Evolutionary conservation across 225 moss, liverwort and hornwort species (phyloP).

Genomic region (Marchantia paleacea): DNA sequence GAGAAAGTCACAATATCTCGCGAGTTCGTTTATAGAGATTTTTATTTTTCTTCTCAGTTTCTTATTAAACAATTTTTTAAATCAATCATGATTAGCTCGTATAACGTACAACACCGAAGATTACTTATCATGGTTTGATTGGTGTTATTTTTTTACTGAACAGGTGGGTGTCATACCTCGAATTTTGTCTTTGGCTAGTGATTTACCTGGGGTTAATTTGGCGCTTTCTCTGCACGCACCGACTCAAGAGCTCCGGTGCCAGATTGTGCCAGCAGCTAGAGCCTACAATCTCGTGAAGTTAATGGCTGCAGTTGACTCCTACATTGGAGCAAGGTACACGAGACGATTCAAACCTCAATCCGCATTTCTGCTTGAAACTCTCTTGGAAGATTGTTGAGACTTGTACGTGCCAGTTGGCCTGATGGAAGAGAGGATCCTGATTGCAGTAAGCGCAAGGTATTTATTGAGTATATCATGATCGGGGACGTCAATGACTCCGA

Average conservation of each 20-base stretch:
- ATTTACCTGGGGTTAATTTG: constrained; percentile 90
- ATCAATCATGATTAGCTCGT: no score
- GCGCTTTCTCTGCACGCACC: constrained; percentile 96
- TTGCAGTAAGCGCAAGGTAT: constrained; percentile 75
- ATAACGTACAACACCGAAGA: no score
- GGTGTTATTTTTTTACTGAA: constrained; percentile 26
- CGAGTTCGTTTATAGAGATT: no score
- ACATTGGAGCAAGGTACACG: constrained; percentile 64
- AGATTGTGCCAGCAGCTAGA: constrained; percentile 85
- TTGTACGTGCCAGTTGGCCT: constrained; percentile 1
- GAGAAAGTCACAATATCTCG: no score
- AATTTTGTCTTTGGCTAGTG: constrained; percentile 66
- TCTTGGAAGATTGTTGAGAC: background rate
- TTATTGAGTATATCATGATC: constrained; percentile 97
- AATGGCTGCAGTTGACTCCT: constrained; percentile 68
- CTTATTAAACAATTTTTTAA: no score
- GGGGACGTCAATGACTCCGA: constrained; percentile 86
- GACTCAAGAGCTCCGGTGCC: constrained; percentile 82
- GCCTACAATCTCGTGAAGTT: constrained; percentile 81
- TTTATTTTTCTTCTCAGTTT: no score
- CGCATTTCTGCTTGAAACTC: background rate
- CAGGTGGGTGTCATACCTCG: constrained; percentile 93
- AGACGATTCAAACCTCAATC: background rate
- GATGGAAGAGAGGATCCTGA: background rate
- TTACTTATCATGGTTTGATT: constrained; percentile 30